A percentile compares a stretch with the other conserved stretches of the same genome.
Evolutionary conservation across 176 grass and related monocot species (phyloP).

Genomic region (Leersia perrieri): DNA sequence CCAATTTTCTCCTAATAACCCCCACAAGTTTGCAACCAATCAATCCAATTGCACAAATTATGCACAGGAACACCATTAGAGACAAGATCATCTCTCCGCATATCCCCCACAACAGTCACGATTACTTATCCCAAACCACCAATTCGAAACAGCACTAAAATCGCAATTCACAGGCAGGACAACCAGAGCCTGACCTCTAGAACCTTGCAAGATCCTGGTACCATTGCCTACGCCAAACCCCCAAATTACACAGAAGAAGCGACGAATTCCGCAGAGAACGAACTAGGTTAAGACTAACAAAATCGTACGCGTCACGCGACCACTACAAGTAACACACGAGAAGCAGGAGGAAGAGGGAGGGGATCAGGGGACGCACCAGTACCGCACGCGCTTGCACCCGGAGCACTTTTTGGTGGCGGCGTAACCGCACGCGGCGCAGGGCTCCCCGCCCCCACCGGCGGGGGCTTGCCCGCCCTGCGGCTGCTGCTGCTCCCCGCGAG

Average conservation of each 20-base stretch:
- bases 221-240: neutral
- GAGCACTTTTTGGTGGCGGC: constrained; percentile 64
- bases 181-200: neutral
- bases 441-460: neutral
- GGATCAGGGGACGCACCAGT: constrained; percentile 57
- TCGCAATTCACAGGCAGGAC: neutral
- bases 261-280: constrained; percentile 13
- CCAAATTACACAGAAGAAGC: neutral
- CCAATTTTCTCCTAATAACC: neutral
- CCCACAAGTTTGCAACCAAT: neutral
- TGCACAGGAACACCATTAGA: neutral
- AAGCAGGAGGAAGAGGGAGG: neutral
- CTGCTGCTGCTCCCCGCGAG: constrained; percentile 19
- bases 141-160: neutral
- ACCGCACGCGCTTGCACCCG: constrained; percentile 74
- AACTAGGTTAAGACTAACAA: neutral
- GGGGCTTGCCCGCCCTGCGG: neutral
- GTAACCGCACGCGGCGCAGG: constrained; percentile 62
- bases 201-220: constrained; percentile 13
- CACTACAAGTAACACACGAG: neutral
- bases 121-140: neutral
- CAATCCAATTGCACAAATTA: neutral
- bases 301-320: neutral
- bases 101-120: neutral
- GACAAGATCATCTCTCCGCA: neutral